Evolutionary conservation across 2,329 filamentous ascomycete genomes (phyloP).

Genomic region (Dactylonectria estremocensis): DNA sequence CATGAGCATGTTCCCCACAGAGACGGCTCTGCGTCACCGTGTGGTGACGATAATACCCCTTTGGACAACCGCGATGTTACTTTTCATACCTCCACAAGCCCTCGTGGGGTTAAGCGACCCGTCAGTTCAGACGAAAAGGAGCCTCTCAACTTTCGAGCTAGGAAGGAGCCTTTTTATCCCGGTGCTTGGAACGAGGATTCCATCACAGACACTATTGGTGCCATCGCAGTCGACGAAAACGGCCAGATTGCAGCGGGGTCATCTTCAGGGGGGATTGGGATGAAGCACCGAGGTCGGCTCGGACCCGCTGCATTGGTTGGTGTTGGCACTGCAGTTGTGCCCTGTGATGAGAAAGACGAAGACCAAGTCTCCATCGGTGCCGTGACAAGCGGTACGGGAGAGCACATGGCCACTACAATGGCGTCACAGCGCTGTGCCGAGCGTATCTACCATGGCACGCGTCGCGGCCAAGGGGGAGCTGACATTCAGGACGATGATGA

Average conservation of each 20-base stretch:
- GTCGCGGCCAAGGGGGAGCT: conserved; percentile 71
- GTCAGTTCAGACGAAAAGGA: conserved; percentile 38
- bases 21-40: conserved; percentile 39
- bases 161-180: conserved; percentile 41
- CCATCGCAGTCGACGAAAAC: conserved; percentile 89
- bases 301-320: conserved; percentile 95
- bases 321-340: conserved; percentile 91
- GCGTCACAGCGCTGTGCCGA: conserved; percentile 90
- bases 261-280: conserved; percentile 97
- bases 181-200: conserved; percentile 66
- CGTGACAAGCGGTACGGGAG: conserved; percentile 94
- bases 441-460: conserved; percentile 81
- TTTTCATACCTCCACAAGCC: conserved; percentile 32
- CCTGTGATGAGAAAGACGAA: conserved; percentile 78
- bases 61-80: conserved; percentile 10
- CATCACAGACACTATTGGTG: conserved; percentile 94
- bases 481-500: conserved; percentile 82
- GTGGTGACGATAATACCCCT: not conserved
- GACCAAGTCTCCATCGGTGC: conserved; percentile 81
- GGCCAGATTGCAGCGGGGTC: conserved; percentile 95
- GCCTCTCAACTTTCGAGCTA: conserved; percentile 26
- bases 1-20: conserved; percentile 28
- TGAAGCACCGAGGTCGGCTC: conserved; percentile 94
- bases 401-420: conserved; percentile 97
- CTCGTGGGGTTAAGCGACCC: conserved; percentile 56